These are phyloP conservation scores for Cercospora sp. DNA, from an alignment of 2,329 filamentous ascomycete genomes.

Conservation along the genomic window DNA sequence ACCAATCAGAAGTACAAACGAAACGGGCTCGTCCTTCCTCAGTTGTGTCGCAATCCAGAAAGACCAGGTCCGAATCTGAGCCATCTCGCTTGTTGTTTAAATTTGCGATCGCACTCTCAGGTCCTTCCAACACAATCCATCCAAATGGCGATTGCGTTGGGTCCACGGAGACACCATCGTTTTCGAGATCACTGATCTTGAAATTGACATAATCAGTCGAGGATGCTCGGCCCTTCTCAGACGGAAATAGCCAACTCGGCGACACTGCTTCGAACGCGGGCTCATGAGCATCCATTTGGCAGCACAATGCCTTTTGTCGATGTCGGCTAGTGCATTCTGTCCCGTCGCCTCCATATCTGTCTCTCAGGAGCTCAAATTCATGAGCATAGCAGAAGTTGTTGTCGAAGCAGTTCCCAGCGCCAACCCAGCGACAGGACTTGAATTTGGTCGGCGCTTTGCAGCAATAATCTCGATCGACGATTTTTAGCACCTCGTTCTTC, in stretches of 20 bases:
- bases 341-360: neutral
- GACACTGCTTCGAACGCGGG: neutral
- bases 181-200: neutral
- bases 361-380: neutral
- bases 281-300: neutral
- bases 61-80: neutral
- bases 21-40: neutral
- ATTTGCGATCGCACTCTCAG: neutral
- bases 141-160: conserved; percentile 6
- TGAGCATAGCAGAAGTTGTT: neutral
- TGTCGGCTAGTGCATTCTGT: neutral
- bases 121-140: neutral
- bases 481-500: neutral
- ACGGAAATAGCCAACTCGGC: neutral
- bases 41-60: neutral
- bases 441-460: neutral
- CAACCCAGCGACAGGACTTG: neutral
- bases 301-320: neutral
- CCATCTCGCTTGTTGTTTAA: conserved; percentile 1
- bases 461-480: neutral
- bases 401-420: neutral
- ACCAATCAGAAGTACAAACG: neutral
- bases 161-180: neutral
- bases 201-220: neutral
- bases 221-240: neutral